Evolutionary conservation across 495 filamentous ascomycete genomes (phyloP).

Genomic region (Penicillium arizonense): DNA sequence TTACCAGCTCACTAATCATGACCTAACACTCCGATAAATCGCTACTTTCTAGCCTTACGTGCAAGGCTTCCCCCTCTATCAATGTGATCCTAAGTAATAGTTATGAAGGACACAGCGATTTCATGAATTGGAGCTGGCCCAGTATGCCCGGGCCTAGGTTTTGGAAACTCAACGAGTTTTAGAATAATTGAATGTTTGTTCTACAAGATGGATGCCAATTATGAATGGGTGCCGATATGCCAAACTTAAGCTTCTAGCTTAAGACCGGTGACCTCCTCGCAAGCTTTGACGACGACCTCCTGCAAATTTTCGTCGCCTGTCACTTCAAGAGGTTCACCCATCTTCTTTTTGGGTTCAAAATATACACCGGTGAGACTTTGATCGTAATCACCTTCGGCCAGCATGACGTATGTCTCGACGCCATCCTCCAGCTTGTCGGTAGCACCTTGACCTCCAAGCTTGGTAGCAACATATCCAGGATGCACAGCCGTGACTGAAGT

Average conservation of each 20-base stretch:
- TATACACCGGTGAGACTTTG: slow-evolving; percentile 14
- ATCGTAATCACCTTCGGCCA: slow-evolving; percentile 24
- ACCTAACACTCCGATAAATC: no score
- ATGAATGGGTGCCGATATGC: not conserved
- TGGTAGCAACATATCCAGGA: slow-evolving; percentile 18
- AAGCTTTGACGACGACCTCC: slow-evolving; percentile 14
- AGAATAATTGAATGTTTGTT: no score
- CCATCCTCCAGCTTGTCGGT: slow-evolving; percentile 22
- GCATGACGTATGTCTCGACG: slow-evolving; percentile 23
- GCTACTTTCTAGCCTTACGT: no score
- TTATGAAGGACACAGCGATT: no score
- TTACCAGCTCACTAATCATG: no score
- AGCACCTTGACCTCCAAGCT: slow-evolving; percentile 11
- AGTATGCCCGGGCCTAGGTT: no score
- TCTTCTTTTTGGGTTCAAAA: slow-evolving; percentile 19
- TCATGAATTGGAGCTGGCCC: no score
- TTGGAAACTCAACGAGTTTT: no score
- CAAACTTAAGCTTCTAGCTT: slow-evolving; percentile 11
- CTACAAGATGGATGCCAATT: no score
- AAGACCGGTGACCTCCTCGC: slow-evolving; percentile 14
- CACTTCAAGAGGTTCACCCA: slow-evolving; percentile 11
- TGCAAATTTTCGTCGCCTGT: slow-evolving; percentile 11
- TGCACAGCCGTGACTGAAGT: slow-evolving; percentile 14
- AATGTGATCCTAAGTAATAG: no score
- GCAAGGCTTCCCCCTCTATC: no score